Base-by-base conservation (phyloP, 2,329 filamentous ascomycete genomes). In the Aspergillus eucalypticola region DNA sequence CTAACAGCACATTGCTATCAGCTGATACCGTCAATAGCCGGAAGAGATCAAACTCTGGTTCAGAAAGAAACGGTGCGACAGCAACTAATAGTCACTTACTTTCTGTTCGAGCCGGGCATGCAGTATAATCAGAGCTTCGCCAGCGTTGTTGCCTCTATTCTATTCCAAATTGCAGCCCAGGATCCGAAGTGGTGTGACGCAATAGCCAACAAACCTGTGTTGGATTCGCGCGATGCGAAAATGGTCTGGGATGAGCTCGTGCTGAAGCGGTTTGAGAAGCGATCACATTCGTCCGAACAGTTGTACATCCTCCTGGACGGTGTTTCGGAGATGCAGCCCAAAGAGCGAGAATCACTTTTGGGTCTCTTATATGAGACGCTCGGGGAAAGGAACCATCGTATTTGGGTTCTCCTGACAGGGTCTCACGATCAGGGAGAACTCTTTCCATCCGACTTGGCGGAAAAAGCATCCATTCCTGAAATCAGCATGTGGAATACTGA, bases 91-190 rank as follows among this genome's bases (percentile, higher is more conserved):
- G 25, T 50, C n/a, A 50, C 46, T 11, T 50, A 50, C 46, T 50
- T 50, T 15, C 46, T 50, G 13, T 50, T 50, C 15, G 46, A 50
- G 46, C 46, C 46, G 27, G 46, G 46, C 25, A 50, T 50, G 46
- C 46, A 50, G 46, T 50, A 50, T 17, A 29, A 15, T 11, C 46
- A 50, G n/a, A 50, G 8, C 25, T 50, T 32, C 15, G 15, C 46
- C 5, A 27, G 46, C n/a, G 46, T 50, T 5, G 25, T 50, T 8
- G 46, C 46, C 5, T 50, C 46, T 5, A 50, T 50, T 32, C 46
- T 50, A 19, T 50, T 50, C 25, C 46, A 50, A n/a, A 50, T 50
- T 50, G 46, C 46, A 32, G 46, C 46, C 8, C 46, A 50, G 25
- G 46, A 50, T 17, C 46, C 46, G 13, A 50, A 50, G 25, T 50